Percentiles rank a stretch among this genome's conserved stretches.
phyloP scores from a whole-genome alignment of 192 early-diverging fungal genomes.

The Allomyces javanicus region DNA sequence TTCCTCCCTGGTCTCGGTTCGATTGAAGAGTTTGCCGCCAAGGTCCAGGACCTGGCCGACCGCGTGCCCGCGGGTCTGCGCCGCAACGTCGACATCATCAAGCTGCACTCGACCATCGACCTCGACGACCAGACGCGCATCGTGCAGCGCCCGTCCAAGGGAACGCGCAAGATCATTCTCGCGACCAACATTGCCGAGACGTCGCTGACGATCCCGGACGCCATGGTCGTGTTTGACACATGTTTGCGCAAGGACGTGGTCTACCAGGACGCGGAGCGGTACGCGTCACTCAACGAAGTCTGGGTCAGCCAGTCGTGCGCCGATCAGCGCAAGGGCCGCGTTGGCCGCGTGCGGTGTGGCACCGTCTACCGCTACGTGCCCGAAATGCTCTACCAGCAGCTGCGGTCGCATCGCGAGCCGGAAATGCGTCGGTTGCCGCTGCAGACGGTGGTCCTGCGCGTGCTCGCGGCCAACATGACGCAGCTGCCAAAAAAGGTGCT shows the following conservation, averaged over 20 bases:
- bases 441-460: slow-evolving; percentile 7
- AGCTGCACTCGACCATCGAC: slow-evolving; percentile 12
- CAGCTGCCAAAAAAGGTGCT: slow-evolving; percentile 3
- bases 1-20: slow-evolving; percentile 12
- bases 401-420: slow-evolving; percentile 8
- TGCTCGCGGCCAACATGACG: slow-evolving; percentile 8
- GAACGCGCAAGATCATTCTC: slow-evolving; percentile 10
- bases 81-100: slow-evolving; percentile 5
- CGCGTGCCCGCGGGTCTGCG: background rate
- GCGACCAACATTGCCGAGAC: slow-evolving; percentile 15
- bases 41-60: background rate
- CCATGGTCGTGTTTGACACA: slow-evolving; percentile 9
- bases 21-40: slow-evolving; percentile 9
- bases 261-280: slow-evolving; percentile 8
- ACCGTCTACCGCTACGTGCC: slow-evolving; percentile 12
- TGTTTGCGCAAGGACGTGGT: slow-evolving; percentile 11
- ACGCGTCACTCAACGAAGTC: slow-evolving; percentile 10
- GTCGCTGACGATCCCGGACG: slow-evolving; percentile 13
- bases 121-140: slow-evolving; percentile 11
- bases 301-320: slow-evolving; percentile 15
- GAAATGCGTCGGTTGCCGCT: slow-evolving; percentile 11
- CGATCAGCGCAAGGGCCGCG: slow-evolving; percentile 11
- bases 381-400: slow-evolving; percentile 4
- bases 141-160: slow-evolving; percentile 8
- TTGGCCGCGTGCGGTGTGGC: slow-evolving; percentile 10